Percentiles rank a stretch among this genome's conserved stretches.
These are phyloP conservation scores for Linnemannia exigua DNA, from an alignment of 192 early-diverging fungal species.

Conservation along the genomic window DNA sequence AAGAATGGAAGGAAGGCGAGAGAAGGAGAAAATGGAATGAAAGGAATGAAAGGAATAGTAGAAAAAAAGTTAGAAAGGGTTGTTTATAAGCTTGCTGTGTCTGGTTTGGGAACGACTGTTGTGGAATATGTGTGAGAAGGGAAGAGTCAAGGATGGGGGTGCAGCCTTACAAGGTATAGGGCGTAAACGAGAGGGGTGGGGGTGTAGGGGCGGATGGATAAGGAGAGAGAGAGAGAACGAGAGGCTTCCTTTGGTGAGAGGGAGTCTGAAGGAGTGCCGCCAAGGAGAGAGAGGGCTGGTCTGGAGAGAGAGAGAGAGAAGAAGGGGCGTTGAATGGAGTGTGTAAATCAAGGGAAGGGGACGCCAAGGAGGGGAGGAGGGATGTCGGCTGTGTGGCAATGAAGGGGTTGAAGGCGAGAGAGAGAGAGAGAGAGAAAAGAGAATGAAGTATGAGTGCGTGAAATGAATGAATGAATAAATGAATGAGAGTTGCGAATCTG, in stretches of 20 bases:
- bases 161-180: slow-evolving; percentile 1
- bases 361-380: not conserved
- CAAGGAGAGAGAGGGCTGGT: not conserved
- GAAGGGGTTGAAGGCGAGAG: not conserved
- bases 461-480: not conserved
- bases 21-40: slow-evolving; percentile 22
- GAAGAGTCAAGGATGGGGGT: not conserved
- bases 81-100: not conserved
- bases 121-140: not conserved
- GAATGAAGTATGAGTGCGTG: not conserved
- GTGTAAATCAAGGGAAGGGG: no score
- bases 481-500: not conserved
- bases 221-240: not conserved
- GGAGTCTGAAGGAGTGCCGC: not conserved
- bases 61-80: not conserved
- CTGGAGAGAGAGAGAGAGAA: slow-evolving; percentile 3
- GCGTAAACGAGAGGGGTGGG: not conserved
- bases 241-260: not conserved
- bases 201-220: not conserved
- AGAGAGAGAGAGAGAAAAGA: not conserved
- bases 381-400: not conserved
- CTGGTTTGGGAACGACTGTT: not conserved
- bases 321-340: not conserved
- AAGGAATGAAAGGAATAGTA: slow-evolving; percentile 7
- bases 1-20: slow-evolving; percentile 36